Conservation (phyloP, 257 asterid species). For the Apocynum venetum region DNA sequence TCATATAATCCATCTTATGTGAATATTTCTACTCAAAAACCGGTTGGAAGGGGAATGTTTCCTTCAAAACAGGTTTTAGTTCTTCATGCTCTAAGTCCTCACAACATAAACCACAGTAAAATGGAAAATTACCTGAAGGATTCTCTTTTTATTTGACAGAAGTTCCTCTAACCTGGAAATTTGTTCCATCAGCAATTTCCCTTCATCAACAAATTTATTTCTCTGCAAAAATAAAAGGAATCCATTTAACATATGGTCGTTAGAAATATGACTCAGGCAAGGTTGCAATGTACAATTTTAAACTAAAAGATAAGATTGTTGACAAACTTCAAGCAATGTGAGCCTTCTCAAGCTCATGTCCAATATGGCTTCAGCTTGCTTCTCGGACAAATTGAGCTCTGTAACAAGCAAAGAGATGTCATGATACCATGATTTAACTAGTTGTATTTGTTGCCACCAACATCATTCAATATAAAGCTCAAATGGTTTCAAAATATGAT, state of each 20-base stretch:
- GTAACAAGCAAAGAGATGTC: constrained; percentile 25
- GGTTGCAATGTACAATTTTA: neutral
- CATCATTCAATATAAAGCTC: neutral
- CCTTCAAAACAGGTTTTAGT: neutral
- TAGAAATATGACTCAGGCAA: neutral
- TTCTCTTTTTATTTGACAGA: constrained; percentile 70
- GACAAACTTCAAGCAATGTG: constrained; percentile 77
- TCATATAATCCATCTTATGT: neutral
- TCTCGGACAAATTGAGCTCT: constrained; percentile 79
- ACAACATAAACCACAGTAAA: neutral
- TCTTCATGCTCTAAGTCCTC: neutral
- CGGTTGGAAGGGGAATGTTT: neutral
- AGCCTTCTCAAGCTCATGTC: constrained; percentile 95
- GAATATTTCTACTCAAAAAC: neutral
- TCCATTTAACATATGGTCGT: neutral
- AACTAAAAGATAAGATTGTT: neutral
- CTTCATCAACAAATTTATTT: constrained; percentile 84
- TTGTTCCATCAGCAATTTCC: constrained; percentile 64
- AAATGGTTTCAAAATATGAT: neutral
- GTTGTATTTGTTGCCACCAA: constrained; percentile 1
- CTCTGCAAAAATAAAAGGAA: constrained; percentile 44
- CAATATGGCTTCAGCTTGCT: constrained; percentile 93
- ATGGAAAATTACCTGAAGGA: constrained; percentile 60
- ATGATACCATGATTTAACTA: neutral
- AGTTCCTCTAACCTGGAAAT: constrained; percentile 74